A percentile compares a stretch with the other conserved stretches of the same genome.
phyloP scores from a whole-genome alignment of 2,329 filamentous ascomycete genomes.

The Atkinsonella texensis region DNA sequence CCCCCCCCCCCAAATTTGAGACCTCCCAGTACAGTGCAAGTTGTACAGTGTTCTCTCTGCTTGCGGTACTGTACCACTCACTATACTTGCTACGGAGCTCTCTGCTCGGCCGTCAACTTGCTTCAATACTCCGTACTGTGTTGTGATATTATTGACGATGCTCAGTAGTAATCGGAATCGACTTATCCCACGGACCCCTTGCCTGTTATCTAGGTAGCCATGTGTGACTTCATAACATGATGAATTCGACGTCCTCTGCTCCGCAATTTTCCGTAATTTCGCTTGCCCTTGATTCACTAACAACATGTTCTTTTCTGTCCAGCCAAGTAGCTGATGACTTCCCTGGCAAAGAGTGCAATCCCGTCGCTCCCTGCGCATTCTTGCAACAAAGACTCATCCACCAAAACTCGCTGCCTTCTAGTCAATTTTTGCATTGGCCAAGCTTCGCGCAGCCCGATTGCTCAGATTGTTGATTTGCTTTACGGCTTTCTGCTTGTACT shows the following conservation, averaged over 20 bases:
- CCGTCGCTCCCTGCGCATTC: background rate
- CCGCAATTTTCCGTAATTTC: background rate
- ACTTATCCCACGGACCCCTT: background rate
- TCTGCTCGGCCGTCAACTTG: no score
- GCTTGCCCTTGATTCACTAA: background rate
- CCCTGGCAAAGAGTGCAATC: background rate
- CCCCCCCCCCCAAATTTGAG: no score
- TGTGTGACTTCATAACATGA: no score
- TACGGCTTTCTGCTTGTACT: conserved; percentile 56
- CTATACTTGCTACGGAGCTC: background rate
- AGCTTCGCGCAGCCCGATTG: conserved; percentile 52
- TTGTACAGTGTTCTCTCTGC: no score
- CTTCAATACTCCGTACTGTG: no score
- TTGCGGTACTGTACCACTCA: no score
- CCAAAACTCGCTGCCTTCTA: conserved; percentile 20
- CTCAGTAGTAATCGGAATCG: background rate
- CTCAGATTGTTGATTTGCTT: conserved; percentile 73
- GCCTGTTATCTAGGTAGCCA: no score
- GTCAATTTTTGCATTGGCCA: conserved; percentile 67
- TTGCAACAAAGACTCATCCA: background rate
- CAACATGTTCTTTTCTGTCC: background rate
- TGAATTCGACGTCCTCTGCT: no score
- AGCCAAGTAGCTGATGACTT: background rate
- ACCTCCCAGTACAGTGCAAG: no score
- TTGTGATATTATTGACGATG: no score